Evolutionary conservation across 2,329 filamentous ascomycete species (phyloP), one percentile per base, ranked within the genome.

Genomic region (Alternaria brassicicola): DNA sequence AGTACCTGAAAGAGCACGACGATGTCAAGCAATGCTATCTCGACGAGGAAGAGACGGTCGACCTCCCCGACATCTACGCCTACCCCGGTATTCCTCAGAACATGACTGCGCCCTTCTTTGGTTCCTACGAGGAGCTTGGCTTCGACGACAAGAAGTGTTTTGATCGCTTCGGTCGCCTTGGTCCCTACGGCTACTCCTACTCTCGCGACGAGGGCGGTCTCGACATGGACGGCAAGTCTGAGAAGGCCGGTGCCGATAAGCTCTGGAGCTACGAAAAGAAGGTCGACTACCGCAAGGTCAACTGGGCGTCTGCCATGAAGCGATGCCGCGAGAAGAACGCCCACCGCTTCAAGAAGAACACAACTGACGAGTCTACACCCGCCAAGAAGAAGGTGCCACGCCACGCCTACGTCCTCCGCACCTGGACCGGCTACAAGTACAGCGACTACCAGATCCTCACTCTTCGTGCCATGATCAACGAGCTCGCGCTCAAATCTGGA

Each of bases 401-500:
- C 31, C 93, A 92, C n/a, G 93, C 93, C 1, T 85, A 96, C 39
- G 88, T 97, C 4, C 83, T 97, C 35, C 87, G 93, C 41, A 89
- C 89, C 59, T 97, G 91, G 90, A 90, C 93, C 59, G 90, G 90
- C 62, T 95, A 90, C 70, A 77, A 86, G 42, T 97, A 92, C 84
- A 86, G 84, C 15, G 86, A 90, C 53, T 89, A 96, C 67, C 90
- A 95, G 73, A 86, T 94, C 42, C 86, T 93, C 71, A 90, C 92
- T 66, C 78, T 97, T 33, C 89, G 93, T 28, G 89, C 93, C 30
- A 86, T 97, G 78, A 92, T 97, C 70, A 86, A 89, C 21, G 93
- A 97, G 75, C 82, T 96, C 10, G 86, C 88, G 1, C 81, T 97
- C 55, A 88, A 90, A 50, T 93, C 92, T 5, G 92, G 92, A 23